These are phyloP conservation scores for Asterophora parasitica DNA, from an alignment of 768 basidiomycete species.

Conservation along the genomic window DNA sequence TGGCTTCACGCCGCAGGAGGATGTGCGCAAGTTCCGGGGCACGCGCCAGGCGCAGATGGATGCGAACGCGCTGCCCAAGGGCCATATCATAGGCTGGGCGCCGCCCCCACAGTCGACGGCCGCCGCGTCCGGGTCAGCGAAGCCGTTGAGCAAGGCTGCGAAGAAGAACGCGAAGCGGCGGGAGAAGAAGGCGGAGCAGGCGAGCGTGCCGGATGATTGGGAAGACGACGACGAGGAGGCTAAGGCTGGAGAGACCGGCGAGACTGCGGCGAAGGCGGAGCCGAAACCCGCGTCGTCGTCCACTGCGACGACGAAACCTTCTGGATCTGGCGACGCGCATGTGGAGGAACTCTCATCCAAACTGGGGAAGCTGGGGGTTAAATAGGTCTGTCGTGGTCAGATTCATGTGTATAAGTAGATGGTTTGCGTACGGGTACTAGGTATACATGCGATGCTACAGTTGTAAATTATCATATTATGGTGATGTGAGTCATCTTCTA, in stretches of 20 bases:
- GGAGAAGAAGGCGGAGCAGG: slow-evolving; percentile 60
- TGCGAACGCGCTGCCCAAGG: slow-evolving; percentile 57
- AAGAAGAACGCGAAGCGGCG: slow-evolving; percentile 78
- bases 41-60: slow-evolving; percentile 74
- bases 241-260: slow-evolving; percentile 11
- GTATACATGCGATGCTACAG: slow-evolving; percentile 31
- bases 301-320: background rate
- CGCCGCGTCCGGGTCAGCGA: slow-evolving; percentile 29
- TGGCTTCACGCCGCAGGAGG: slow-evolving; percentile 93
- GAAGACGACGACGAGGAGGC: slow-evolving; percentile 63
- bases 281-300: slow-evolving; percentile 6
- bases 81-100: slow-evolving; percentile 80
- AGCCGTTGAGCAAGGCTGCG: slow-evolving; percentile 70
- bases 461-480: slow-evolving; percentile 40
- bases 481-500: slow-evolving; percentile 8
- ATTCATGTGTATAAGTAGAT: slow-evolving; percentile 17
- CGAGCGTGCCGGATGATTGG: slow-evolving; percentile 73
- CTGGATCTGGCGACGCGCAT: slow-evolving; percentile 7
- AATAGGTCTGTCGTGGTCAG: slow-evolving; percentile 25
- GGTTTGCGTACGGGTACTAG: too few species aligned
- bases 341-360: slow-evolving; percentile 37
- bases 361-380: slow-evolving; percentile 55
- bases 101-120: slow-evolving; percentile 51
- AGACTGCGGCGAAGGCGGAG: slow-evolving; percentile 4
- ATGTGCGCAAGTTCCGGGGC: slow-evolving; percentile 81